Evolutionary conservation across 441 rosid species (phyloP).

Genomic region (Gossypium lobatum): DNA sequence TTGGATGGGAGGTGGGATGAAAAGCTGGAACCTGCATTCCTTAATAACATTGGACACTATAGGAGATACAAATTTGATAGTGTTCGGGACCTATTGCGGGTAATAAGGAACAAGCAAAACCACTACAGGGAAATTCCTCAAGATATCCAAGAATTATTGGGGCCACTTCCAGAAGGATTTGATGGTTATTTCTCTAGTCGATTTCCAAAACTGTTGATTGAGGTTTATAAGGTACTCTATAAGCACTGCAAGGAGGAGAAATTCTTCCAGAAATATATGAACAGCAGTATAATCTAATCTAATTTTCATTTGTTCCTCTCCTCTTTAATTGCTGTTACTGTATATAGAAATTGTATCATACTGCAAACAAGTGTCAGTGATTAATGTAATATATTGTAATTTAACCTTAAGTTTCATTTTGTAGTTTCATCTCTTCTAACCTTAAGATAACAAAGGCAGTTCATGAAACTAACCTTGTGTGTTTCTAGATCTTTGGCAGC

Average conservation of each 20-base stretch:
- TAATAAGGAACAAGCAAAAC: constrained; percentile 73
- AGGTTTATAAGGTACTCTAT: constrained; percentile 63
- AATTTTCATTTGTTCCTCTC: not conserved
- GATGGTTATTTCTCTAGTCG: constrained; percentile 57
- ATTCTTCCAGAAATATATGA: constrained; percentile 48
- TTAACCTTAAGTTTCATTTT: not conserved
- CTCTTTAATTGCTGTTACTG: not conserved
- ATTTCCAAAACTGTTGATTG: constrained; percentile 77
- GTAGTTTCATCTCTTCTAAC: no score
- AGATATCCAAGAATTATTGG: constrained; percentile 66
- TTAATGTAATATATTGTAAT: not conserved
- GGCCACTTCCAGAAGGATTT: constrained; percentile 76
- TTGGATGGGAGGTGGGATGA: constrained; percentile 83
- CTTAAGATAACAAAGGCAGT: no score
- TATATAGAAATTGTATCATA: constrained; percentile 14
- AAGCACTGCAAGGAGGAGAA: constrained; percentile 57
- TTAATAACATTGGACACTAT: constrained; percentile 69
- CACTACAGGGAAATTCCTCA: constrained; percentile 80
- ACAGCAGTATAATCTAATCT: constrained; percentile 30
- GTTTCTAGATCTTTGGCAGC: not conserved
- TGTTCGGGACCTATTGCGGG: constrained; percentile 66
- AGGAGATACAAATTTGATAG: constrained; percentile 74
- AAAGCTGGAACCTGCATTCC: constrained; percentile 61
- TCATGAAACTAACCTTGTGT: no score
- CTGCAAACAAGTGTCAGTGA: not conserved